These are phyloP conservation scores for Centrapalus pauciflorus DNA, from an alignment of 129 eudicot species.

Conservation along the genomic window DNA sequence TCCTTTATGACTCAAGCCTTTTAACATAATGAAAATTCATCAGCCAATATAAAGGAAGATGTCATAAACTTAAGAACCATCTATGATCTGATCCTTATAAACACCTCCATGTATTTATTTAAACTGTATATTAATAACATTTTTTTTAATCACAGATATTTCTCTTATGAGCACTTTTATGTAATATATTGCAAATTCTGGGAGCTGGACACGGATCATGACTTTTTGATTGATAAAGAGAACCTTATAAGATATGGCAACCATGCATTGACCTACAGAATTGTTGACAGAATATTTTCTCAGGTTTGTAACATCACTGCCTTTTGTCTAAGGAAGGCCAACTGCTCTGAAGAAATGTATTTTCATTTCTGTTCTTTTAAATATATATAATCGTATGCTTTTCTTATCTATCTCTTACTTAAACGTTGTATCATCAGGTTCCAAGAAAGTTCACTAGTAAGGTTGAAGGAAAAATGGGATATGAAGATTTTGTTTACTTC, in stretches of 20 bases:
- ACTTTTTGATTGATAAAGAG: constrained; percentile 77
- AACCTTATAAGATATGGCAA: constrained; percentile 79
- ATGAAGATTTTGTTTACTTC: constrained; percentile 80
- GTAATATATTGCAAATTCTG: constrained; percentile 90
- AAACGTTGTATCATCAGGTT: constrained; percentile 36
- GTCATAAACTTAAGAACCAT: not conserved
- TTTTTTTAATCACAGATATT: constrained; percentile 45
- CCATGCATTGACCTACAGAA: constrained; percentile 86
- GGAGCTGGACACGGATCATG: constrained; percentile 89
- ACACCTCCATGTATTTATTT: not conserved
- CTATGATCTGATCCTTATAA: not conserved
- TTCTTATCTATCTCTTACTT: not conserved
- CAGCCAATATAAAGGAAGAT: not conserved
- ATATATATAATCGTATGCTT: not conserved
- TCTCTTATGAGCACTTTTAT: constrained; percentile 81
- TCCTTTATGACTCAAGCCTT: not conserved
- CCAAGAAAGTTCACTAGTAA: constrained; percentile 75
- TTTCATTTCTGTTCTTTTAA: not conserved
- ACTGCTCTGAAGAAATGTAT: not conserved
- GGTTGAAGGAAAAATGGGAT: constrained; percentile 85
- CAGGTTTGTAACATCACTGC: constrained; percentile 48
- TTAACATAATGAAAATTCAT: not conserved
- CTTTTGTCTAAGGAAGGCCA: not conserved
- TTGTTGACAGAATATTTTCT: constrained; percentile 83
- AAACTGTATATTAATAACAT: not conserved